Conservation (phyloP, 176 grass and related monocot genomes). For the Themeda triandra region DNA sequence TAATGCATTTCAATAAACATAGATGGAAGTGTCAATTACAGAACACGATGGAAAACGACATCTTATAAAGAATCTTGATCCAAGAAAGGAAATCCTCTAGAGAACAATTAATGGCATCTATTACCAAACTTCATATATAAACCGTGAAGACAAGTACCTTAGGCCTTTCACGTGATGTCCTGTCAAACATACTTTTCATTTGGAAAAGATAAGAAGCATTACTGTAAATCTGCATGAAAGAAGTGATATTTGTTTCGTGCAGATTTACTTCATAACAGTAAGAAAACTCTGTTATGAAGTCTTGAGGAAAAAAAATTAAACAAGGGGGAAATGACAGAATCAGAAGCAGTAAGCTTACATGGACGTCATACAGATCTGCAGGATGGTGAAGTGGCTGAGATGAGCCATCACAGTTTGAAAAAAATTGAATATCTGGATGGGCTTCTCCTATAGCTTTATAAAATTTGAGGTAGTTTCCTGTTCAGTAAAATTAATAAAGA, state of each 20-base stretch:
- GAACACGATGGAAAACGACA: not conserved
- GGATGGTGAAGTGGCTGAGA: conserved; percentile 69
- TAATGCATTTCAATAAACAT: not conserved
- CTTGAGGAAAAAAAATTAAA: not conserved
- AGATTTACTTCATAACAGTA: not conserved
- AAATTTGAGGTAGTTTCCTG: conserved; percentile 88
- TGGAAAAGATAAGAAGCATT: conserved; percentile 32
- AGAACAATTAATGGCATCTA: no score
- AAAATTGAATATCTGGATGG: conserved; percentile 83
- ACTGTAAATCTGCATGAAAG: no score
- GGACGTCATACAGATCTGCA: conserved; percentile 82
- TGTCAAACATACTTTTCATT: conserved; percentile 56
- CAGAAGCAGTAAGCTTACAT: conserved; percentile 47
- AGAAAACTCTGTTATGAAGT: not conserved
- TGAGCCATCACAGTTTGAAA: conserved; percentile 85
- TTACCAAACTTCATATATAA: not conserved
- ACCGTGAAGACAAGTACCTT: conserved; percentile 43
- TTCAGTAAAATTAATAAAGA: conserved; percentile 13
- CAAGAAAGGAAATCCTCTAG: no score
- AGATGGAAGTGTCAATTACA: not conserved
- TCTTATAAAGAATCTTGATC: no score
- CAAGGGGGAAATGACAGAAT: not conserved
- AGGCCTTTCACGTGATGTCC: conserved; percentile 52
- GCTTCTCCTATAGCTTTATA: conserved; percentile 66
- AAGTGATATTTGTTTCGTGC: no score